A percentile compares a stretch with the other conserved stretches of the same genome.
phyloP scores from a whole-genome alignment of 1,284 basidiomycete species.

The Apiotrichum domesticum region DNA sequence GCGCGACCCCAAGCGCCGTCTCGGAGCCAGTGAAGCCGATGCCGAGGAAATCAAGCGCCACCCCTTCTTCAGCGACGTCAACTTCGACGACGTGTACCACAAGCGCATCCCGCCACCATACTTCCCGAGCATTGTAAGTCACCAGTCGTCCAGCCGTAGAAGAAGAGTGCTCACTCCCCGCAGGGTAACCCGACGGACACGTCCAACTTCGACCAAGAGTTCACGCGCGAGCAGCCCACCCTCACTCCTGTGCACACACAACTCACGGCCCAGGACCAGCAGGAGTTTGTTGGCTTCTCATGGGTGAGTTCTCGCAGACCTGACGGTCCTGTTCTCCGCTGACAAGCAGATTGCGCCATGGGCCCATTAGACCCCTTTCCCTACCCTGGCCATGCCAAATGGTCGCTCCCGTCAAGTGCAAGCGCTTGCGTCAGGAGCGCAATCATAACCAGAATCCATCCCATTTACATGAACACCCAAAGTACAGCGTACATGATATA shows the following conservation, averaged over 20 bases:
- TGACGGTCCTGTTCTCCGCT: neutral
- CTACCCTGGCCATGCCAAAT: too few species aligned
- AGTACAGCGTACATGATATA: neutral
- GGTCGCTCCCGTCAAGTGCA: too few species aligned
- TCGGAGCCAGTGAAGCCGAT: conserved; percentile 91
- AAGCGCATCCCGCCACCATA: conserved; percentile 97
- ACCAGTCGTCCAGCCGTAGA: neutral
- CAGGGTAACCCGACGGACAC: conserved; percentile 51
- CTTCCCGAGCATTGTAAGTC: conserved; percentile 70
- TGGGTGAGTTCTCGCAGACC: conserved; percentile 49
- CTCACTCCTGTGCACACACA: conserved; percentile 96
- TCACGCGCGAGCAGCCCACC: conserved; percentile 93
- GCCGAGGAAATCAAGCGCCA: conserved; percentile 97
- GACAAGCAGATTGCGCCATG: conserved; percentile 31
- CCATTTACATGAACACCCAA: neutral
- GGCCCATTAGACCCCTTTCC: conserved; percentile 9
- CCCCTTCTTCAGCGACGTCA: conserved; percentile 97
- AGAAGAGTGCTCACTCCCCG: neutral
- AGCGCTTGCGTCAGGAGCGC: too few species aligned
- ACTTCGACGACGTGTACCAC: conserved; percentile 89
- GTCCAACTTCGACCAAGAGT: conserved; percentile 87
- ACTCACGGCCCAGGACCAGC: conserved; percentile 83
- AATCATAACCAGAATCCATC: neutral
- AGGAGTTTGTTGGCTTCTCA: conserved; percentile 92
- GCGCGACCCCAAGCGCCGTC: conserved; percentile 81